Conservation (phyloP, 768 basidiomycete species). For the Neoboletus magnificus region DNA sequence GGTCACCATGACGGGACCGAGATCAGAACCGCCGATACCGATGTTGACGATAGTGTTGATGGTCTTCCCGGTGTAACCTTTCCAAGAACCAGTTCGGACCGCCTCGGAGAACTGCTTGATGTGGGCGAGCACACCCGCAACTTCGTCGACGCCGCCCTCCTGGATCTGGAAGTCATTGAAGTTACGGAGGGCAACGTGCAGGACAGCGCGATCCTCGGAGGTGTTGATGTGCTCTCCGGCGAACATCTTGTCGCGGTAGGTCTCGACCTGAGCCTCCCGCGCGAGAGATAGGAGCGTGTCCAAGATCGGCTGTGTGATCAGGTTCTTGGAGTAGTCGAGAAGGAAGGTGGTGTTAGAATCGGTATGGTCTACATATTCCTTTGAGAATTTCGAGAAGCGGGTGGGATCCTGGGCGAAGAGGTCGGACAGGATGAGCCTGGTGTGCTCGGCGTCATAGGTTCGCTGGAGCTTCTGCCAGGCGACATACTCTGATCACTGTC, state of each 20-base stretch:
- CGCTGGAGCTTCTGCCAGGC: slow-evolving; percentile 90
- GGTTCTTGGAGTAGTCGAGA: slow-evolving; percentile 96
- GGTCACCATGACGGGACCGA: slow-evolving; percentile 98
- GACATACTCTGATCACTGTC: slow-evolving; percentile 60
- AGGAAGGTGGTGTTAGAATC: slow-evolving; percentile 77
- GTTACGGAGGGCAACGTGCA: slow-evolving; percentile 90
- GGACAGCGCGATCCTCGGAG: slow-evolving; percentile 93
- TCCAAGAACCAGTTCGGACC: slow-evolving; percentile 86
- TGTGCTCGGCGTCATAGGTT: slow-evolving; percentile 69
- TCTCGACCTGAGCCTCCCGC: slow-evolving; percentile 82
- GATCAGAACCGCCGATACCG: slow-evolving; percentile 96
- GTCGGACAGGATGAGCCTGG: slow-evolving; percentile 81
- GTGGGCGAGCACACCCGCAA: slow-evolving; percentile 78
- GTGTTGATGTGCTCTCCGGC: slow-evolving; percentile 97
- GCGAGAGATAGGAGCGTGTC: slow-evolving; percentile 74
- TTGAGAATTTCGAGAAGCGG: slow-evolving; percentile 85
- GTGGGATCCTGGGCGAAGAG: slow-evolving; percentile 87
- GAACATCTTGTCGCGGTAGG: slow-evolving; percentile 89
- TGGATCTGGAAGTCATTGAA: slow-evolving; percentile 72
- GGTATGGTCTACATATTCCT: slow-evolving; percentile 62
- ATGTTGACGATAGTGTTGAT: slow-evolving; percentile 98
- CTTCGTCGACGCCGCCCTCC: slow-evolving; percentile 82
- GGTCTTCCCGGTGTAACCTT: slow-evolving; percentile 93
- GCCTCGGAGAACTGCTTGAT: slow-evolving; percentile 87
- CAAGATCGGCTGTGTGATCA: slow-evolving; percentile 85